Evolutionary conservation across 1,139 yeast species (phyloP), one percentile per base, ranked within the genome.

Genomic region (Protomyces macrosporus): DNA sequence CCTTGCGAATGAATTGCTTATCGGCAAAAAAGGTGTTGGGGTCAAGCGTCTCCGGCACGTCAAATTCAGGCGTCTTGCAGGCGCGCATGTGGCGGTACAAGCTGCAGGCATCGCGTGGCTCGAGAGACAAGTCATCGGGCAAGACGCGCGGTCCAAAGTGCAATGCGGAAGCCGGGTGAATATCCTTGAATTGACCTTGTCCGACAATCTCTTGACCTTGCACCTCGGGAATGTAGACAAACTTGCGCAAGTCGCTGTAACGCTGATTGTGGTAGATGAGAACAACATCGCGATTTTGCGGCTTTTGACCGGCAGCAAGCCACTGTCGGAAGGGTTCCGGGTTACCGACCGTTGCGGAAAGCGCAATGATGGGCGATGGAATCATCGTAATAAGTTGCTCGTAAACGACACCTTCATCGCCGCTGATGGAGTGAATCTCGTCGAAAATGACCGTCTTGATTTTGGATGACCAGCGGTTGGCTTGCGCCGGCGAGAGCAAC

Each of bases 281-380:
- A 39, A 54, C 56, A 32, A 63, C 60, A 10, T 59, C 60, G n/a
- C 56, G 35, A 32, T 55, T 52, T 50, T 58, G 65, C 12, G 65
- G 64, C 10, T 58, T 53, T 33, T 63, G 65, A 42, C 57, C 42
- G 10, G 65, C 63, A 32, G 65, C 60, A 35, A 63, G 54, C 65
- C 65, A 63, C 12, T 50, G 52, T 3, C 55, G 52, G 39, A 63
- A 63, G 16, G 54, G 64, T 4, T 63, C 53, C 3, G 65, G 65
- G 39, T 63, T 63, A 51, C 65, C 65, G n/a, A 63, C 64, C 32
- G 65, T 63, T 16, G 65, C 65, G 6, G 65, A 63, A 10, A 63
- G 65, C n/a, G 65, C 65, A 39, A 59, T 60, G 16, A 63, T 63
- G 23, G 65, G 65, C n/a, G 64, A 63, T 16, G 65, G 64, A 16